Evolutionary conservation across 148 eudicot species (phyloP), one percentile per base, ranked within the genome.

Genomic region (Bassia scoparia): DNA sequence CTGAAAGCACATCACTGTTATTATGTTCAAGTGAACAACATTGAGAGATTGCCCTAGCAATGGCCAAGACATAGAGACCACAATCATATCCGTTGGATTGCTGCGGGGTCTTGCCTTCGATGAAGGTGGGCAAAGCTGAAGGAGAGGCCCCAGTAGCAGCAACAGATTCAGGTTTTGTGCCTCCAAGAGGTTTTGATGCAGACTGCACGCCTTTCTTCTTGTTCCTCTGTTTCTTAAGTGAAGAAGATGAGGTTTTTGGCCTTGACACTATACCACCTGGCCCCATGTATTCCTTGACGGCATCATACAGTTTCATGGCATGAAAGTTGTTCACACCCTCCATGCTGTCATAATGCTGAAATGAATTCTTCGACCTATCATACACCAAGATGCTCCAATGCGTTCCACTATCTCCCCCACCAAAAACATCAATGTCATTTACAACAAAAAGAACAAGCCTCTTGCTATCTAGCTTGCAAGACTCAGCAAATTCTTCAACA

Each of bases 61-160:
- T 75, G 62, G 66, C 58, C 41, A 75, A 26, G 4, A 75, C 72
- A 55, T 67, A 75, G 37, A 75, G 33, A 23, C 78, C 72, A 34
- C 78, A 75, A 69, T 75, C 72, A 49, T 75, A 75, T 23, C 72
- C 72, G 58, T 75, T 75, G 56, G 78, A 37, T 26, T 75, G 72
- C 58, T 75, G 72, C 43, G 78, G 72, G 48, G 65, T 43, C 48
- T 38, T 27, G 14, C 30, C 54, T 31, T 74, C 77, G 23, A 20
- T 23, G 35, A 74, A 66, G 5, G 14, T 24, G 21, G 61, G 72
- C 16, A 58, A 26, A 71, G n/a, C 65, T 55, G 74, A 24, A 38
- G 64, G 37, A 23, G 63, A 15, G 29, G 52, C 23, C 7, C 26
- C 43, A 29, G 52, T n/a, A 14, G 27, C 55, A 55, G 66, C 64